Evolutionary conservation across 75 land plant species (phyloP).

Genomic region (Isoetes taiwanensis): DNA sequence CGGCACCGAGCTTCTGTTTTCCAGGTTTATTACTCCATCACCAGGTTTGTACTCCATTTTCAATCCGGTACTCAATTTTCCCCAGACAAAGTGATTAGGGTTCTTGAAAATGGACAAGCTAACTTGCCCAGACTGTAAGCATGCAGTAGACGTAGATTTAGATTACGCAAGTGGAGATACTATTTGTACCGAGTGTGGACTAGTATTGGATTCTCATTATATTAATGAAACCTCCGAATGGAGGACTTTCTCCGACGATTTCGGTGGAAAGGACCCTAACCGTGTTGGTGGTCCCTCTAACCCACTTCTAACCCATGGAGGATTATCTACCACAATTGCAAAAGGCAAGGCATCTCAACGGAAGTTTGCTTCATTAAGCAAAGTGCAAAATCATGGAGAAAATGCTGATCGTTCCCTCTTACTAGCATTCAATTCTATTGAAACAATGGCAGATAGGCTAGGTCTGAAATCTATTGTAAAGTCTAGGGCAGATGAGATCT

Average conservation of each 20-base stretch:
- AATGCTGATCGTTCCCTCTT: slow-evolving; percentile 33
- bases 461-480: too few species aligned
- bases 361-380: slow-evolving; percentile 24
- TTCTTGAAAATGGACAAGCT: slow-evolving; percentile 48
- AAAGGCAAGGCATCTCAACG: slow-evolving; percentile 37
- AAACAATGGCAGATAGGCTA: slow-evolving; percentile 34
- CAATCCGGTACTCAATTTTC: too few species aligned
- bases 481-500: slow-evolving; percentile 29
- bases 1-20: too few species aligned
- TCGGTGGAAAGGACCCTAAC: slow-evolving; percentile 27
- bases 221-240: slow-evolving; percentile 25
- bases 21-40: too few species aligned
- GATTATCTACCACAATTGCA: slow-evolving; percentile 29
- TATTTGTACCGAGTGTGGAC: slow-evolving; percentile 25
- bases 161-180: slow-evolving; percentile 29
- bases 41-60: too few species aligned
- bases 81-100: too few species aligned
- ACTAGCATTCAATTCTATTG: slow-evolving; percentile 29
- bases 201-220: slow-evolving; percentile 21
- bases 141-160: slow-evolving; percentile 11
- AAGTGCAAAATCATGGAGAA: slow-evolving; percentile 28
- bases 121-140: slow-evolving; percentile 16
- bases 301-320: slow-evolving; percentile 36
- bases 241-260: slow-evolving; percentile 26
- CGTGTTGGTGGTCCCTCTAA: slow-evolving; percentile 34